Percentiles rank a stretch among this genome's conserved stretches.
These are phyloP conservation scores for Colletotrichum sp. DNA, from an alignment of 2,329 filamentous ascomycete genomes.

Conservation along the genomic window DNA sequence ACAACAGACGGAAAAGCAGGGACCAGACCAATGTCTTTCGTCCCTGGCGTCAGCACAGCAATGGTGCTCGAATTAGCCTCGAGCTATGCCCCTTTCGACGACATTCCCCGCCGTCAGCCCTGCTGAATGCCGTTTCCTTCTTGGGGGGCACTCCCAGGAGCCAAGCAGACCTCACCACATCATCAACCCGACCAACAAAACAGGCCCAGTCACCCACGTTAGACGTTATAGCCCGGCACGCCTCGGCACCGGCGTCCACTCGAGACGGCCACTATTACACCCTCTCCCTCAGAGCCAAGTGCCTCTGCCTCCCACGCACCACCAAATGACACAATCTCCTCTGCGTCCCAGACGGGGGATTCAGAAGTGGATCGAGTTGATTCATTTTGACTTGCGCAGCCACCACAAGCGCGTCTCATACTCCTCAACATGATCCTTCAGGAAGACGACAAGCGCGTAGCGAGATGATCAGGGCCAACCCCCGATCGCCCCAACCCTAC, in stretches of 20 bases:
- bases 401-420: conserved; percentile 21
- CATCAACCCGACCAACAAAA: conserved; percentile 7
- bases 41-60: conserved; percentile 10
- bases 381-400: conserved; percentile 18
- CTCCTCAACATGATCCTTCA: conserved; percentile 9
- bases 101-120: conserved; percentile 6
- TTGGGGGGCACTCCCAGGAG: neutral
- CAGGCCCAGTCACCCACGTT: neutral
- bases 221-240: neutral
- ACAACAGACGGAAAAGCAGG: neutral
- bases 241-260: neutral
- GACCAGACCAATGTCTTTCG: conserved; percentile 1
- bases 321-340: conserved; percentile 4
- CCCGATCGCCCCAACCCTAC: conserved; percentile 6
- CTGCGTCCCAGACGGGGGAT: neutral
- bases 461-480: conserved; percentile 18
- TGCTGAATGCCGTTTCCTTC: conserved; percentile 11
- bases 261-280: neutral
- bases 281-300: neutral
- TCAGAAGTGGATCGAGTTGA: neutral
- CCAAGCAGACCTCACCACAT: conserved; percentile 14
- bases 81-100: neutral
- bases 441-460: conserved; percentile 20
- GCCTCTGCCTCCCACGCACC: neutral
- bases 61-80: conserved; percentile 15